phyloP scores from a whole-genome alignment of 495 filamentous ascomycete species.

The Cercophora samala region DNA sequence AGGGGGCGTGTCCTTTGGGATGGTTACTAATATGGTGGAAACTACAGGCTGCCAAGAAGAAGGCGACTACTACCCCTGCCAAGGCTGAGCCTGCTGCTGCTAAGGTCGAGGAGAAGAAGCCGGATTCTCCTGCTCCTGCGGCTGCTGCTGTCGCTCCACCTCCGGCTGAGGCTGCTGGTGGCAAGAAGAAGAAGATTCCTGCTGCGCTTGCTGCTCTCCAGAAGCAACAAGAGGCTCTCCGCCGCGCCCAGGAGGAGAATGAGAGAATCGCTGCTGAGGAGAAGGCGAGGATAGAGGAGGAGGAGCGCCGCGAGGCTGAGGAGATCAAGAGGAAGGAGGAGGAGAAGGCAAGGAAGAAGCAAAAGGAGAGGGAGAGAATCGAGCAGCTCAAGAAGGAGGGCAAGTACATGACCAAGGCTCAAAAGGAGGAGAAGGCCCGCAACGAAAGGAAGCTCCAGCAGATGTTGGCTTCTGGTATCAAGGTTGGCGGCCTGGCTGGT shows the following conservation, averaged over 20 bases:
- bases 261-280: conserved; percentile 68
- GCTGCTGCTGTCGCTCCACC: conserved; percentile 37
- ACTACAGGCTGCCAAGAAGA: conserved; percentile 65
- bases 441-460: conserved; percentile 88
- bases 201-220: conserved; percentile 77
- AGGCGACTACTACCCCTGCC: conserved; percentile 48
- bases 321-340: conserved; percentile 54
- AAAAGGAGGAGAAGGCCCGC: conserved; percentile 78
- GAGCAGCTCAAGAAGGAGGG: conserved; percentile 95
- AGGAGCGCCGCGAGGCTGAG: conserved; percentile 64
- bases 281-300: conserved; percentile 66
- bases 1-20: conserved; percentile 45
- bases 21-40: conserved; percentile 20
- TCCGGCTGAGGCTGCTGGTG: conserved; percentile 46
- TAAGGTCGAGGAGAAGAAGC: conserved; percentile 50
- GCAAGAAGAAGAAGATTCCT: conserved; percentile 89
- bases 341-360: conserved; percentile 73
- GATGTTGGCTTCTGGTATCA: conserved; percentile 83
- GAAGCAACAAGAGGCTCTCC: conserved; percentile 84
- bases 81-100: conserved; percentile 51
- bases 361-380: conserved; percentile 92
- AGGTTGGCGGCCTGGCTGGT: conserved; percentile 69
- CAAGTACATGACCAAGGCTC: conserved; percentile 90
- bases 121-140: conserved; percentile 25
- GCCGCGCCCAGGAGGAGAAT: conserved; percentile 70